A percentile compares a stretch with the other conserved stretches of the same genome.
Evolutionary conservation across 441 rosid species (phyloP).

Genomic region (Melastoma candidum): DNA sequence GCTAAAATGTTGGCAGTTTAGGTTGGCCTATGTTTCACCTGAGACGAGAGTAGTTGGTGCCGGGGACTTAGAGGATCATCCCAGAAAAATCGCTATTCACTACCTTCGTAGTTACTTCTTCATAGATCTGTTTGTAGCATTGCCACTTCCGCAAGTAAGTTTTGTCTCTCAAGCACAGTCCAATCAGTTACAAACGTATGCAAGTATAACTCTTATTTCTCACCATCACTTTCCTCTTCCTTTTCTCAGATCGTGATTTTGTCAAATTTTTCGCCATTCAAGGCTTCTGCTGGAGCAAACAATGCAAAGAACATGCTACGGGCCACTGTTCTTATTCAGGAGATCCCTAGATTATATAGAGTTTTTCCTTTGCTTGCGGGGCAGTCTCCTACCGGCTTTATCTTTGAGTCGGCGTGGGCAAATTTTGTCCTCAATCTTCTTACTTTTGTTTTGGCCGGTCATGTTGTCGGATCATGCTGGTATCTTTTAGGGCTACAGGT

Average conservation of each 20-base stretch:
- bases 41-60: constrained; percentile 80
- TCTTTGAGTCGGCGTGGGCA: constrained; percentile 91
- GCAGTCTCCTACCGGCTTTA: constrained; percentile 55
- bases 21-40: constrained; percentile 75
- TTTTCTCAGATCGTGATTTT: constrained; percentile 50
- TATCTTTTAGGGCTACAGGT: constrained; percentile 91
- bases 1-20: constrained; percentile 41
- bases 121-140: constrained; percentile 46
- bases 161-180: constrained; percentile 10
- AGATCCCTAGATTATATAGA: constrained; percentile 65
- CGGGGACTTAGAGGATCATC: constrained; percentile 86
- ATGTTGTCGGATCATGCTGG: constrained; percentile 79
- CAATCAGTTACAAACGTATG: too few relatives aligned
- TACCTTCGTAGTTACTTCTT: constrained; percentile 52
- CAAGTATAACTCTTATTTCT: too few relatives aligned
- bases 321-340: constrained; percentile 51
- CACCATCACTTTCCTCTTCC: too few relatives aligned
- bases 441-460: constrained; percentile 68
- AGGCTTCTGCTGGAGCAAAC: constrained; percentile 48
- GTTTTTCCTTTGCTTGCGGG: constrained; percentile 70
- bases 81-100: constrained; percentile 51
- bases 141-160: constrained; percentile 91
- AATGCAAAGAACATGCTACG: constrained; percentile 60
- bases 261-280: constrained; percentile 29
- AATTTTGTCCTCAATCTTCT: constrained; percentile 80